phyloP scores from a whole-genome alignment of 441 rosid genomes.

The Populus hybrid region DNA sequence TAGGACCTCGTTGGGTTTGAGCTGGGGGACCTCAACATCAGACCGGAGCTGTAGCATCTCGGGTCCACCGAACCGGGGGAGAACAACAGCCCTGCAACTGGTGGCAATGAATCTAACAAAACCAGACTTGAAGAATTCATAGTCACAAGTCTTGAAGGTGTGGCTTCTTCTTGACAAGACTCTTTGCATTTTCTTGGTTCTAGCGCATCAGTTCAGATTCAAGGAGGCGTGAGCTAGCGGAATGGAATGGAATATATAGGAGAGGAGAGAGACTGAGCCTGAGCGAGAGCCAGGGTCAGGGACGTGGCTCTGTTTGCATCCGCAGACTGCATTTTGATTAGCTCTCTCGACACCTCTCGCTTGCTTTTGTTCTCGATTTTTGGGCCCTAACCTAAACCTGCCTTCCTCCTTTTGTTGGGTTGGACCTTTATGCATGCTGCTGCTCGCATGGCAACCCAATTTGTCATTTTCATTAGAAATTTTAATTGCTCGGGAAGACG shows the following conservation, averaged over 20 bases:
- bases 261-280: neutral
- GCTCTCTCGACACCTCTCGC: neutral
- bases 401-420: neutral
- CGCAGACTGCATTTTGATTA: neutral
- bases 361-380: neutral
- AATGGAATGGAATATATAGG: neutral
- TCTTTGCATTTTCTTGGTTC: neutral
- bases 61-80: constrained; percentile 92
- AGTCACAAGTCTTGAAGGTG: neutral
- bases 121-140: constrained; percentile 8
- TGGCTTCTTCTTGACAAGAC: neutral
- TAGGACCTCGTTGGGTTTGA: constrained; percentile 72
- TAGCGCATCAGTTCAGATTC: neutral
- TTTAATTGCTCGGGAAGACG: no score
- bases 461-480: no score
- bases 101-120: constrained; percentile 44
- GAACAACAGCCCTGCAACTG: constrained; percentile 75
- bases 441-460: no score
- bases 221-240: neutral
- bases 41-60: constrained; percentile 77
- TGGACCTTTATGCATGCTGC: no score
- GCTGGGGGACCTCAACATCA: constrained; percentile 70
- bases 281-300: neutral
- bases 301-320: neutral
- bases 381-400: neutral